Evolutionary conservation across 2,329 filamentous ascomycete genomes (phyloP).

Genomic region (Fusarium sarcochroum): DNA sequence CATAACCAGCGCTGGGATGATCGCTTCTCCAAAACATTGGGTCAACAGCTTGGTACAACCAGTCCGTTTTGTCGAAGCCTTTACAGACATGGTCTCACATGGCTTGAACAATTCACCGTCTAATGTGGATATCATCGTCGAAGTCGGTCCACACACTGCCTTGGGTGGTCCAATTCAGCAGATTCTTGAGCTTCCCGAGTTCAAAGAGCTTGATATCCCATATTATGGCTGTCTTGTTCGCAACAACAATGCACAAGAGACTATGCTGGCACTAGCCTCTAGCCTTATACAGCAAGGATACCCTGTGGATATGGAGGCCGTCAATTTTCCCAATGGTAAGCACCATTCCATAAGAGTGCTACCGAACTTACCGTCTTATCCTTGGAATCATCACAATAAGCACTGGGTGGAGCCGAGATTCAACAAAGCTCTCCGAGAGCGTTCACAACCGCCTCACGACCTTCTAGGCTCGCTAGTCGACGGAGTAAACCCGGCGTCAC

Average conservation of each 20-base stretch:
- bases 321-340: not conserved
- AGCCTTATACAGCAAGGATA: not conserved
- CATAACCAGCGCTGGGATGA: not conserved
- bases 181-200: not conserved
- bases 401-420: slow-evolving; percentile 1
- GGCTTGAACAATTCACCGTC: not conserved
- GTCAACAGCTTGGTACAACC: not conserved
- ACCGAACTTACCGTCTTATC: not conserved
- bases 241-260: not conserved
- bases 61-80: not conserved
- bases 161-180: not conserved
- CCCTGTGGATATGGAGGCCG: not conserved
- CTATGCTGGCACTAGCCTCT: not conserved
- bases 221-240: not conserved
- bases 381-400: not conserved
- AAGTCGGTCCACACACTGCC: not conserved
- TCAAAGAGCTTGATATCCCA: not conserved
- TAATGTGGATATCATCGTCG: not conserved
- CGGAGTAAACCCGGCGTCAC: not conserved
- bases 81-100: not conserved
- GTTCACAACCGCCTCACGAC: not conserved
- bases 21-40: not conserved
- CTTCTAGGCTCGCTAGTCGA: not conserved
- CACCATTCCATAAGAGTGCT: not conserved
- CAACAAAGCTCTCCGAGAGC: not conserved